phyloP scores from a whole-genome alignment of 495 filamentous ascomycete species.

The Neurospora sp. region DNA sequence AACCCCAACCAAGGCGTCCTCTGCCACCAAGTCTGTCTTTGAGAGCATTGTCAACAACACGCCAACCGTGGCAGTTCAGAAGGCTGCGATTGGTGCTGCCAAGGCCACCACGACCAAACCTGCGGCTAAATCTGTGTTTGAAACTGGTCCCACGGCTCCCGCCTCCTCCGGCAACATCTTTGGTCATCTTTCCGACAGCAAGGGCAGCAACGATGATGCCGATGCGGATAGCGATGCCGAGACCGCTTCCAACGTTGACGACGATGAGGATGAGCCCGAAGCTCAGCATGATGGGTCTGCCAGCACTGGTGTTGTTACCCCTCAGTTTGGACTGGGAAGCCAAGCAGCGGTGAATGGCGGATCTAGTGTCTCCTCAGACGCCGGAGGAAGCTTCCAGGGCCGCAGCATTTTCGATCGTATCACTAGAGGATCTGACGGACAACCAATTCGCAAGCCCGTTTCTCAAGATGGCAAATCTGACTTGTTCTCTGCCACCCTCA shows the following conservation, averaged over 20 bases:
- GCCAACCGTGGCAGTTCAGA: constrained; percentile 1
- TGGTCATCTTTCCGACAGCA: constrained; percentile 48
- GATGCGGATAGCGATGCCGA: constrained; percentile 38
- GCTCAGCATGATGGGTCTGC: constrained; percentile 13
- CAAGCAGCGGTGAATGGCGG: constrained; percentile 14
- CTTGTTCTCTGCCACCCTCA: constrained; percentile 17
- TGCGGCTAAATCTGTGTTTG: constrained; percentile 17
- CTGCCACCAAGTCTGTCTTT: constrained; percentile 35
- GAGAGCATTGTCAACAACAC: constrained; percentile 34
- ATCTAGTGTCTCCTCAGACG: constrained; percentile 24
- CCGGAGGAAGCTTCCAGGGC: constrained; percentile 25
- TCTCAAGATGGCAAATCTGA: constrained; percentile 12
- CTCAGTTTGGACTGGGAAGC: constrained; percentile 20
- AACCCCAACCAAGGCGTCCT: constrained; percentile 28
- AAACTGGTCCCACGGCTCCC: constrained; percentile 11
- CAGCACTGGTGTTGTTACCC: constrained; percentile 25
- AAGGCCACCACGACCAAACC: constrained; percentile 9
- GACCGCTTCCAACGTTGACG: constrained; percentile 32
- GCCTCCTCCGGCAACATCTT: constrained; percentile 44
- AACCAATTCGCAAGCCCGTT: constrained; percentile 32
- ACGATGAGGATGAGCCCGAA: constrained; percentile 22
- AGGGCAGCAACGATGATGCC: constrained; percentile 33
- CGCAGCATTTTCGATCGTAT: constrained; percentile 53
- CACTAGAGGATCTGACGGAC: constrained; percentile 35
- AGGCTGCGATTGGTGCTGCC: no score